These are phyloP conservation scores for Lithospermum erythrorhizon DNA, from an alignment of 257 asterid genomes.

Conservation along the genomic window DNA sequence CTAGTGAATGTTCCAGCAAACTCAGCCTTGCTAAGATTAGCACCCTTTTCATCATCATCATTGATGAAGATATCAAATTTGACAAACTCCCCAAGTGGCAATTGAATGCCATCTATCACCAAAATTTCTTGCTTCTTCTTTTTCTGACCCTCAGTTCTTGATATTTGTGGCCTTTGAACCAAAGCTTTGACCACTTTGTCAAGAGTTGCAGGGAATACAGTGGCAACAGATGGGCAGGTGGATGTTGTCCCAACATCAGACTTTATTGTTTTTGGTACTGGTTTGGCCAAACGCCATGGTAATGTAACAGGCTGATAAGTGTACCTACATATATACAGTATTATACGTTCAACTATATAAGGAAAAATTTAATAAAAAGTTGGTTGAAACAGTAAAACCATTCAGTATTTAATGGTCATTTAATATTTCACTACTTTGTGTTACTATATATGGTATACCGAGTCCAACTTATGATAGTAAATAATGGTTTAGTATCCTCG, in stretches of 20 bases:
- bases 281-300: conserved; percentile 37
- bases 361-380: too few relatives aligned
- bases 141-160: conserved; percentile 41
- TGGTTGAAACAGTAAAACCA: too few relatives aligned
- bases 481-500: too few relatives aligned
- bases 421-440: too few relatives aligned
- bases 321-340: not conserved
- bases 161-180: conserved; percentile 59
- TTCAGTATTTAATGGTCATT: too few relatives aligned
- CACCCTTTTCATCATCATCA: conserved; percentile 42
- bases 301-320: conserved; percentile 25
- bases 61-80: conserved; percentile 56
- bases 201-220: conserved; percentile 35
- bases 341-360: too few relatives aligned
- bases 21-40: conserved; percentile 38
- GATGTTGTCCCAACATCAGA: conserved; percentile 3
- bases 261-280: conserved; percentile 16
- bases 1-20: conserved; percentile 60
- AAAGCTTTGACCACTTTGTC: conserved; percentile 31
- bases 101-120: conserved; percentile 38
- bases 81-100: conserved; percentile 31
- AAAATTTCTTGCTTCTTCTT: conserved; percentile 43
- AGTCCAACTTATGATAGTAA: too few relatives aligned
- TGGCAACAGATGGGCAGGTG: conserved; percentile 11
- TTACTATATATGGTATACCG: too few relatives aligned